phyloP scores from a whole-genome alignment of 106 monocot genomes.

The Dendrobium catenatum region DNA sequence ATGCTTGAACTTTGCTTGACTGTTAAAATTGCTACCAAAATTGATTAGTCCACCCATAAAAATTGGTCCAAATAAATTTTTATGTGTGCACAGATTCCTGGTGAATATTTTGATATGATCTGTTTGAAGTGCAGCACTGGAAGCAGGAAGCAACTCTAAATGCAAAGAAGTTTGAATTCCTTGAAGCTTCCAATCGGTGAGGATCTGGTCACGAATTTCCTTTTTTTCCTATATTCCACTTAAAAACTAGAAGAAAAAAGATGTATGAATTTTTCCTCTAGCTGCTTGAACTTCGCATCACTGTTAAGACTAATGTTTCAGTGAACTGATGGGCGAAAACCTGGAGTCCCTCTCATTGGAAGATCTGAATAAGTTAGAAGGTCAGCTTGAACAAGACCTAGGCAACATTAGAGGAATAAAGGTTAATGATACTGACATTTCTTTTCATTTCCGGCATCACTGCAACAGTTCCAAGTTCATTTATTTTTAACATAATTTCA shows the following conservation, averaged over 20 bases:
- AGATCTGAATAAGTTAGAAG: slow-evolving; percentile 40
- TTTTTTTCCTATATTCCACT: too few species aligned
- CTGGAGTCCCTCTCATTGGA: slow-evolving; percentile 31
- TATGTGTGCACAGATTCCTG: too few species aligned
- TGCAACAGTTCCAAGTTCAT: too few species aligned
- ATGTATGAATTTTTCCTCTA: too few species aligned
- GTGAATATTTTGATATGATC: neutral
- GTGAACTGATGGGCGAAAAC: slow-evolving; percentile 32
- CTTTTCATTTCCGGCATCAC: too few species aligned
- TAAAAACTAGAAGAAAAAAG: too few species aligned
- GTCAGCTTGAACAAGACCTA: slow-evolving; percentile 35
- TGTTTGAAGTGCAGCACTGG: slow-evolving; percentile 26
- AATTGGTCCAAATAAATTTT: neutral
- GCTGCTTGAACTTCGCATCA: too few species aligned
- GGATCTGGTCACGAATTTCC: neutral
- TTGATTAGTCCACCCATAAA: neutral
- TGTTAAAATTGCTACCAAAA: too few species aligned
- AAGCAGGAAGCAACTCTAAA: slow-evolving; percentile 26
- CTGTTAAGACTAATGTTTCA: slow-evolving; percentile 7
- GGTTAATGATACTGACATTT: slow-evolving; percentile 8
- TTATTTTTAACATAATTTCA: too few species aligned
- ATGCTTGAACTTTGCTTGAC: too few species aligned
- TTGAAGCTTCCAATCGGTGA: slow-evolving; percentile 36
- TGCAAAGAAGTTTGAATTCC: slow-evolving; percentile 33
- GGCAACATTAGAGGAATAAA: slow-evolving; percentile 36